Evolutionary conservation across 2,329 filamentous ascomycete species (phyloP).

Genomic region (Epichloe hybrida): DNA sequence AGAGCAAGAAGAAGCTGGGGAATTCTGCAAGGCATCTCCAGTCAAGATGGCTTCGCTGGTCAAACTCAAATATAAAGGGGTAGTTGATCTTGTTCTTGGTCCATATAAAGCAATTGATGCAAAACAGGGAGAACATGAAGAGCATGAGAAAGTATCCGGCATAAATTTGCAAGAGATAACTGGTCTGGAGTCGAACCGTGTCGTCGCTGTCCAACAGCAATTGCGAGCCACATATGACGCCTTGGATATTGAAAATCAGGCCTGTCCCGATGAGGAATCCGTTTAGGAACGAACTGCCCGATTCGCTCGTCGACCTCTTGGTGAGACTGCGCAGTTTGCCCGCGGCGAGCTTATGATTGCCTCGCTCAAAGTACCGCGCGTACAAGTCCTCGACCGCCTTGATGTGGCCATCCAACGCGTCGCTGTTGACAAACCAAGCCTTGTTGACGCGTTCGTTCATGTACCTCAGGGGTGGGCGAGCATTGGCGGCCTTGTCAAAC

Average conservation of each 20-base stretch:
- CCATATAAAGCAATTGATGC: conserved; percentile 75
- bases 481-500: conserved; percentile 82
- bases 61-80: conserved; percentile 91
- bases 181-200: conserved; percentile 37
- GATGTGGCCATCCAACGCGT: conserved; percentile 69
- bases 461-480: conserved; percentile 64
- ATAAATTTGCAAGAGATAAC: conserved; percentile 77
- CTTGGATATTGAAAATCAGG: conserved; percentile 51
- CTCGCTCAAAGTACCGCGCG: conserved; percentile 83
- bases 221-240: conserved; percentile 44
- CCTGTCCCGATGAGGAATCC: conserved; percentile 57
- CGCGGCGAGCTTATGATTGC: conserved; percentile 82
- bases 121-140: conserved; percentile 71
- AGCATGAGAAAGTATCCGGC: conserved; percentile 81
- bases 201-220: conserved; percentile 38
- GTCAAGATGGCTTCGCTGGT: conserved; percentile 71
- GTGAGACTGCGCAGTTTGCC: conserved; percentile 70
- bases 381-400: conserved; percentile 80
- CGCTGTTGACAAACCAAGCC: conserved; percentile 83
- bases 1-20: conserved; percentile 68
- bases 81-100: conserved; percentile 82
- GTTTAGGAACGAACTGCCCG: conserved; percentile 44
- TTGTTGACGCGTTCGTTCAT: conserved; percentile 86
- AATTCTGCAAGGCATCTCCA: conserved; percentile 83
- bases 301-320: conserved; percentile 42